Base-by-base conservation (phyloP, 164 flowering plant genomes). In the Aristolochia contorta region DNA sequence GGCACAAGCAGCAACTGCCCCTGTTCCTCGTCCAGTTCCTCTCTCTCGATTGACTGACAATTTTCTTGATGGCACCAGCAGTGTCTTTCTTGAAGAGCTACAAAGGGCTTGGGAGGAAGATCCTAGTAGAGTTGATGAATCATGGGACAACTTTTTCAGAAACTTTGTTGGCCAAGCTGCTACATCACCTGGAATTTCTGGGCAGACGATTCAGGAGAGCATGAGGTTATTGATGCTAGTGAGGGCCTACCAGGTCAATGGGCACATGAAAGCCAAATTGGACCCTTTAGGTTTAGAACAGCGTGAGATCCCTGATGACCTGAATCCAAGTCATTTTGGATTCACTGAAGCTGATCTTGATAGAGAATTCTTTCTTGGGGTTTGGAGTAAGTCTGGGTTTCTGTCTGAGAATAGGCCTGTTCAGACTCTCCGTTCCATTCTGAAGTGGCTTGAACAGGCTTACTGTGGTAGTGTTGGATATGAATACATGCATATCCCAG, bases 31-130 rank as follows among this genome's bases (percentile, higher is more conserved):
- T 9, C 78, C 95, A 41, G 97, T 93, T 20, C 97, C 97, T 0
- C 85, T 93, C 24, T 88, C 95, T 24, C 77, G 78, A 80, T 72
- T 90, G 23, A 83, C 96, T 47, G 99, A 93, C 65, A 93, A 85
- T 68, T 93, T 93, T 70, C 72, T 93, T 21, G 96, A 88, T 79
- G 99, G 97, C 18, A 90, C 97, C 0, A 90, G 96, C 61, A 93
- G 97, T 72, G 92, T 88, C 4, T 93, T 90, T 64, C 78, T 93
- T 13, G 99, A 93, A 69, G 99, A 88, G 79, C 76, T 93, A 27
- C 99, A 93, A 59, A 80, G 99, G 69, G 84, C 92, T n/a, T 93
- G 99, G 99, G 99, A 93, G 72, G 82, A 79, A 43, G 96, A 93
- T 62, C 96, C 98, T 0, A 72, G 48, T 50, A 93, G 97, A 67